phyloP scores from a whole-genome alignment of 176 grass and related monocot species.

The Coix lacrymajobi region DNA sequence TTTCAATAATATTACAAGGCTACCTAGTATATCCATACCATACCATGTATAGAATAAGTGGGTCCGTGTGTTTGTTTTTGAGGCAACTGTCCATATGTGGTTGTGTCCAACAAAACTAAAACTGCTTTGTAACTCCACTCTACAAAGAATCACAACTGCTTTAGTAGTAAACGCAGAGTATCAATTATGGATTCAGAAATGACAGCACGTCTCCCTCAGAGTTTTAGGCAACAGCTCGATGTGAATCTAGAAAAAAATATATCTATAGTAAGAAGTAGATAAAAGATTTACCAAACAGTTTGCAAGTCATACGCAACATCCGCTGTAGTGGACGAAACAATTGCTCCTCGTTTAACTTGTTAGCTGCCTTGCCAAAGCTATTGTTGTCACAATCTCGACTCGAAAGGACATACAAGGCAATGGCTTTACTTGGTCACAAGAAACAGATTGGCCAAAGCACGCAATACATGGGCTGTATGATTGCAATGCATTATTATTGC shows the following conservation, averaged over 20 bases:
- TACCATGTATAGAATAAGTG: constrained; percentile 16
- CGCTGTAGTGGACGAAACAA: neutral
- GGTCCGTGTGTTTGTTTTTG: neutral
- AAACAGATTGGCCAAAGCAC: neutral
- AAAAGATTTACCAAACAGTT: constrained; percentile 25
- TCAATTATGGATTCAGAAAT: neutral
- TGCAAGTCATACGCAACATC: constrained; percentile 2
- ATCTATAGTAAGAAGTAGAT: neutral
- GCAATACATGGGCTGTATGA: constrained; percentile 1
- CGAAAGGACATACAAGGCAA: constrained; percentile 15
- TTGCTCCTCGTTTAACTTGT: neutral
- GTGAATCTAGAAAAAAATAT: constrained; percentile 1
- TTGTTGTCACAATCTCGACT: constrained; percentile 15
- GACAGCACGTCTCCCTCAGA: neutral
- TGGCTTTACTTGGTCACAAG: constrained; percentile 2
- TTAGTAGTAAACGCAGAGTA: neutral
- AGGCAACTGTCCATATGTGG: neutral
- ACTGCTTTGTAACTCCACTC: neutral
- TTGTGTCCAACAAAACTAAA: neutral
- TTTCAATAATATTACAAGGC: constrained; percentile 13
- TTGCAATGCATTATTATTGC: constrained; percentile 2
- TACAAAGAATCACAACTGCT: neutral
- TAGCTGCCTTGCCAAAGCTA: neutral
- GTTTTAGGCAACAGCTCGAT: neutral
- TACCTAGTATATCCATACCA: constrained; percentile 1